Evolutionary conservation across 768 basidiomycete species (phyloP), one percentile per base, ranked within the genome.

Genomic region (Rhodotorula toruloides): DNA sequence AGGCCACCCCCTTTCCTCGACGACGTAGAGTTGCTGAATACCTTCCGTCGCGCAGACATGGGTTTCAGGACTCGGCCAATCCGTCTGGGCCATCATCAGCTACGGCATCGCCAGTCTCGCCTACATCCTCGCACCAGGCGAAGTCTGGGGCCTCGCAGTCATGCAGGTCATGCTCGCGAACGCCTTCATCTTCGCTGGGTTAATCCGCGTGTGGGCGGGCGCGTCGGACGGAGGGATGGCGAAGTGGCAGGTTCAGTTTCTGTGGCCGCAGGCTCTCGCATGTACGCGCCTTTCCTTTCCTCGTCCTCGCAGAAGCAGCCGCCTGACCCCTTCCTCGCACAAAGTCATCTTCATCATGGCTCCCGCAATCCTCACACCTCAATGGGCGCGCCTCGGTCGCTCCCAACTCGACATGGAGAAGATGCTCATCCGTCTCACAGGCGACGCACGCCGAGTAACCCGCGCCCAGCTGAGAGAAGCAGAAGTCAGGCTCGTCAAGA

Each of bases 191-290:
- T 22, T 8, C 21, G 36, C 21, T 14, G 58, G 63, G 6, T 11
- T n/a, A 0, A 12, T 58, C 4, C 40, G 63, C 14, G 56, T 64
- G 7, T 4, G 9, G 7, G 3, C 14, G 16, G 56, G 57, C 3
- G 63, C 63, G 2, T 19, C 1, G 1, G 19, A 40, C 5, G 58
- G 57, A 13, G 57, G 57, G 1, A 65, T 65, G 63, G 49, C 52
- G 8, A 19, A 29, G 7, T 65, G 14, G 13, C 53, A 59, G 25
- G 27, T 36, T 3, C 25, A 48, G 64, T 65, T 65, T 40, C 47
- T 65, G 16, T 60, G 32, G n/a, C 58, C 64, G 3, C 64, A 65
- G 34, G 58, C 63, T 0, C 56, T 64, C 19, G 63, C 50, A 3
- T 53, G 34, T 32, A 53, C 55, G 29, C 25, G 5, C 1, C 19